Conservation (phyloP, 257 asterid genomes). For the Plectranthus barbatus region DNA sequence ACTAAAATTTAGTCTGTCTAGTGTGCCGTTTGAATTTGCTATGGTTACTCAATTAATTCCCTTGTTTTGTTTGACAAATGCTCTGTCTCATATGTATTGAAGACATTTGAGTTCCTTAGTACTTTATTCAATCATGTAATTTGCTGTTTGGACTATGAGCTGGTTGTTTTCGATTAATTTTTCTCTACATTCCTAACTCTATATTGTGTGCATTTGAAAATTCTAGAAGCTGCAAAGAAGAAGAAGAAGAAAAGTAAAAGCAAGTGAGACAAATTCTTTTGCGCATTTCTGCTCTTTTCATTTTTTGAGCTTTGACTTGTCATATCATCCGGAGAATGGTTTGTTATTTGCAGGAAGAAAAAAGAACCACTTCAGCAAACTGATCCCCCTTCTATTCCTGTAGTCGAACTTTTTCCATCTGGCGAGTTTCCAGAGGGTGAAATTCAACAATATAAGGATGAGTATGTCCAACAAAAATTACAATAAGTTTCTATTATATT, state of each 20-base stretch:
- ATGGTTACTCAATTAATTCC: neutral
- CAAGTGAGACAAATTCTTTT: constrained; percentile 51
- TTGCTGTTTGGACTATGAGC: neutral
- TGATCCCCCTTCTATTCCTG: constrained; percentile 87
- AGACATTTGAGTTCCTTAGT: neutral
- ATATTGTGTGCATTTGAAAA: constrained; percentile 15
- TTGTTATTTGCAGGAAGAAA: constrained; percentile 58
- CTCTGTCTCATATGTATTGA: neutral
- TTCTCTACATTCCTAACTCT: constrained; percentile 10
- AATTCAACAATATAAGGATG: constrained; percentile 89
- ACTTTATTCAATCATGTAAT: neutral
- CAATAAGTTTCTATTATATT: neutral
- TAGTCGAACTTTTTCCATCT: constrained; percentile 66
- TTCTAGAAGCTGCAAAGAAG: constrained; percentile 79
- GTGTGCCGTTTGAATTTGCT: neutral
- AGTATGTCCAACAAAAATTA: constrained; percentile 46
- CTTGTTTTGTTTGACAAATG: neutral
- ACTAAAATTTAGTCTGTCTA: neutral
- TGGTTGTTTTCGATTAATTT: neutral
- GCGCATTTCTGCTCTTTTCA: neutral
- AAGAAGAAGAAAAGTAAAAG: constrained; percentile 90
- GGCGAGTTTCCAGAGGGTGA: constrained; percentile 99
- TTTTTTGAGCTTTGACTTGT: neutral
- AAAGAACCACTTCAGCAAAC: constrained; percentile 73
- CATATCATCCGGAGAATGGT: neutral